phyloP scores from a whole-genome alignment of 164 flowering plant species.

The Nymphaea thermarum region DNA sequence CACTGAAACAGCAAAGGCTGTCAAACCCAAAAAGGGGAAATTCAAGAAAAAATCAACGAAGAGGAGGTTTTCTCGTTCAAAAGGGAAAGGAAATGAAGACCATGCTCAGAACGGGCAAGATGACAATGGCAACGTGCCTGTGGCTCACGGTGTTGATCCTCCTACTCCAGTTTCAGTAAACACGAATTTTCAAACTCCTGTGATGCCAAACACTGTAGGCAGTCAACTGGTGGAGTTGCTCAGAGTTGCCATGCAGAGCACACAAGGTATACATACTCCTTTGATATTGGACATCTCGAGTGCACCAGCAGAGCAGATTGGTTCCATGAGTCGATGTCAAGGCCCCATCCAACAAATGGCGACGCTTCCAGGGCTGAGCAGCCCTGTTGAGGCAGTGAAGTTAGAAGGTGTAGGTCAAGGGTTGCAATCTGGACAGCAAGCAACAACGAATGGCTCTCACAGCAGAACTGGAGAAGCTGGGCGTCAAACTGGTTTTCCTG shows the following conservation, averaged over 20 bases:
- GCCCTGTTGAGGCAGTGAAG: not conserved
- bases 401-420: not conserved
- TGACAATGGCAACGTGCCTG: not conserved
- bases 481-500: not conserved
- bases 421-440: not conserved
- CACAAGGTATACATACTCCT: not conserved
- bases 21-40: conserved; percentile 45
- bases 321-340: not conserved
- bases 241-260: not conserved
- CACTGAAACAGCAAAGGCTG: conserved; percentile 22
- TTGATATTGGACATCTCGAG: not conserved
- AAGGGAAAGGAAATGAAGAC: conserved; percentile 2
- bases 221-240: not conserved
- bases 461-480: not conserved
- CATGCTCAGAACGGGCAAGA: conserved; percentile 6
- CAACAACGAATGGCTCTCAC: not conserved
- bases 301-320: not conserved
- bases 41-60: conserved; percentile 28
- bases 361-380: too few relatives aligned
- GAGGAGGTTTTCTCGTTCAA: conserved; percentile 15
- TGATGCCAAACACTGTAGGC: not conserved
- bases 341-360: not conserved
- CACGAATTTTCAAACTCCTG: not conserved
- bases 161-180: not conserved
- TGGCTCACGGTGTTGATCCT: not conserved